Evolutionary conservation across 2,329 filamentous ascomycete genomes (phyloP), one percentile per base, ranked within the genome.

Genomic region (Diaporthe destruens): DNA sequence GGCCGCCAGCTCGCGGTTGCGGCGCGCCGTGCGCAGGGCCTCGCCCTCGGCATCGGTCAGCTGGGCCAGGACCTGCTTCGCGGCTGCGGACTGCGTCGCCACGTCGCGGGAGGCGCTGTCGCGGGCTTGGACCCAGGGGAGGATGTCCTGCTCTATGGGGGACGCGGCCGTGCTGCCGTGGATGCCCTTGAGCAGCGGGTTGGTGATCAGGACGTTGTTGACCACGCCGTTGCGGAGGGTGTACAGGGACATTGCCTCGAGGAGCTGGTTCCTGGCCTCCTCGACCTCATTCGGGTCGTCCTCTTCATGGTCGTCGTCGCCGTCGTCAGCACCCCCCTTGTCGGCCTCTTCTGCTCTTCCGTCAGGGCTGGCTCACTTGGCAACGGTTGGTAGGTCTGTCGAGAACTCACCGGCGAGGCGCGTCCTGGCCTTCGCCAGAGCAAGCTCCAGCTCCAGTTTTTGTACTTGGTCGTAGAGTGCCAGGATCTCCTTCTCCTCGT

Each of bases 141-240:
- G 82, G 14, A 97, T 86, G 70, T 92, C 89, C 93, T 90, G 89
- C 82, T 96, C 93, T 68, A 91, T 85, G 56, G 89, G 88, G 2
- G 90, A 89, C 23, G 90, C 88, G 73, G 89, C 87, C 16, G 88
- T 88, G 55, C 90, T 90, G 73, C 88, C 85, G 80, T 97, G 93
- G 51, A 96, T 90, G 8, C 94, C 92, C 78, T 93, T 94, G 72
- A 97, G 84, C 53, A 93, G 90, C 9, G 94, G 94, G 77, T 94
- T 92, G 71, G 91, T 91, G 76, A 90, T 89, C 76, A 96, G 82
- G 69, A 94, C 90, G 59, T 87, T 90, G 74, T 93, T 90, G 29
- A 91, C 85, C 29, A 93, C 90, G 74, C 90, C 90, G 79, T 92
- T 92, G 75, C 90, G 90, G 71, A 96, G 85, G 53, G 90, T 87